A percentile compares a stretch with the other conserved stretches of the same genome.
These are phyloP conservation scores for Sechiopsis laciniata DNA, from an alignment of 306 rosid genomes.

Conservation along the genomic window DNA sequence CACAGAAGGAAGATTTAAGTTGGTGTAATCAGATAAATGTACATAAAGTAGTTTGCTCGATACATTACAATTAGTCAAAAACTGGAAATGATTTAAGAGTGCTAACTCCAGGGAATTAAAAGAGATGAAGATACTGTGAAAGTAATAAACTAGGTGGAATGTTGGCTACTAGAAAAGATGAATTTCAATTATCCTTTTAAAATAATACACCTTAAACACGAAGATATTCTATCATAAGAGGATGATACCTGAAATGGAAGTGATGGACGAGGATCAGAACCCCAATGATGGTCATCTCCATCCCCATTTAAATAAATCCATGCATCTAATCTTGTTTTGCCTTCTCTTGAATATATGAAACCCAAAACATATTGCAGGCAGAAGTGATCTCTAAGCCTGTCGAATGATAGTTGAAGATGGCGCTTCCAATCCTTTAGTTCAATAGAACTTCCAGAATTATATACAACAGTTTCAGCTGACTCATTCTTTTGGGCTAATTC, in stretches of 20 bases:
- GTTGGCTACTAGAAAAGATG: not conserved
- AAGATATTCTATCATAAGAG: conserved; percentile 17
- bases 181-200: not conserved
- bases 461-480: conserved; percentile 37
- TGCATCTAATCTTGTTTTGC: conserved; percentile 76
- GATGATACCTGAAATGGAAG: conserved; percentile 92
- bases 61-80: not conserved
- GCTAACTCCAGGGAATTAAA: not conserved
- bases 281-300: conserved; percentile 60
- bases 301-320: conserved; percentile 60
- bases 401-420: conserved; percentile 85
- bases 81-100: not conserved
- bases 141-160: not conserved
- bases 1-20: no score
- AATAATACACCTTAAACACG: not conserved
- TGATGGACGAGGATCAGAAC: conserved; percentile 64
- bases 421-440: conserved; percentile 95
- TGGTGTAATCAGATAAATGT: not conserved
- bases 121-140: not conserved
- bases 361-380: conserved; percentile 77
- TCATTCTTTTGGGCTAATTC: conserved; percentile 45
- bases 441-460: conserved; percentile 42
- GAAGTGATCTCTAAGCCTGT: conserved; percentile 91
- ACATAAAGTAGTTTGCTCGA: not conserved
- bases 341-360: conserved; percentile 97